A percentile compares a stretch with the other conserved stretches of the same genome.
Conservation (phyloP, 139 green algal genomes). For the Deuterostichococcus epilithicus region DNA sequence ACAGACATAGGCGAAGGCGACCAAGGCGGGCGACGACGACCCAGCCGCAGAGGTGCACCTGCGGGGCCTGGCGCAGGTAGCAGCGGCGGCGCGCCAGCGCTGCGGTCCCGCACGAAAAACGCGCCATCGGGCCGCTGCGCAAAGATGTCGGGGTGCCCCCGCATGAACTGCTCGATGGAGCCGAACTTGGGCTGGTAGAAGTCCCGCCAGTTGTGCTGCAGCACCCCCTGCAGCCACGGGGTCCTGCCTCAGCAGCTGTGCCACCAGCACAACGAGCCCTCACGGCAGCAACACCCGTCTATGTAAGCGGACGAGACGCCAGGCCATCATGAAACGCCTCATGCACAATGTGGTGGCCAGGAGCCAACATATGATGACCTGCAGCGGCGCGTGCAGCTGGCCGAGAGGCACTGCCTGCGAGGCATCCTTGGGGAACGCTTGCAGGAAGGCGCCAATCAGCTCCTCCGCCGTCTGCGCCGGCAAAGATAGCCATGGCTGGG, state of each 20-base stretch:
- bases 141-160: background rate
- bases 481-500: too few species aligned
- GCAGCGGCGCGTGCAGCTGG: background rate
- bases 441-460: background rate
- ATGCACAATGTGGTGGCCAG: too few species aligned
- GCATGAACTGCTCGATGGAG: constrained; percentile 1
- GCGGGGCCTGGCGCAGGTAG: background rate
- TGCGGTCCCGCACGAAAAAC: background rate
- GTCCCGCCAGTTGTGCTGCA: background rate
- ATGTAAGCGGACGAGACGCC: too few species aligned
- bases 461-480: background rate
- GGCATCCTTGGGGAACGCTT: background rate
- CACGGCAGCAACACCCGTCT: too few species aligned
- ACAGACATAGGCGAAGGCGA: too few species aligned
- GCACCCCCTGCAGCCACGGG: background rate
- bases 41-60: too few species aligned
- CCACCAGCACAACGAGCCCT: too few species aligned
- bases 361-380: background rate
- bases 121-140: background rate
- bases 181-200: background rate
- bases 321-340: too few species aligned
- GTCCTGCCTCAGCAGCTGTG: too few species aligned
- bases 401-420: background rate
- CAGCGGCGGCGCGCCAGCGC: too few species aligned
- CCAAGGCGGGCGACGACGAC: too few species aligned